A percentile compares a stretch with the other conserved stretches of the same genome.
Conservation (phyloP, 305 asterid species). For the Solanum hybrid region DNA sequence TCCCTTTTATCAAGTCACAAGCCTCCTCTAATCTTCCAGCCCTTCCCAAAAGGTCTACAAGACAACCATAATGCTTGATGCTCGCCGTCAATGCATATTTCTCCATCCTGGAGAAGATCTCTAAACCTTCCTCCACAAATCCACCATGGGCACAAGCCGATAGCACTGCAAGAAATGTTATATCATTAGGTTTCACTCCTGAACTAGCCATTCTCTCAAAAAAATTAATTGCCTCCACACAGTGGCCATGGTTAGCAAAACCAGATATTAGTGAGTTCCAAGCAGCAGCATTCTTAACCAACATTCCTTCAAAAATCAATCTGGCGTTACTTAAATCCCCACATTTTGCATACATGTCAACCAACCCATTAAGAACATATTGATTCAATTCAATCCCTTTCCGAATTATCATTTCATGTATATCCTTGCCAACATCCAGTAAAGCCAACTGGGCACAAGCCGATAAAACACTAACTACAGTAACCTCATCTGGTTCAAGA, state of each 20-base stretch:
- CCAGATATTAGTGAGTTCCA: conserved; percentile 74
- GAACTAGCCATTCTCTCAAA: conserved; percentile 41
- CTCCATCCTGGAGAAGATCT: conserved; percentile 47
- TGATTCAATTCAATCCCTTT: conserved; percentile 35
- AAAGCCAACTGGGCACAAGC: conserved; percentile 72
- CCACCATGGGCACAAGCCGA: conserved; percentile 85
- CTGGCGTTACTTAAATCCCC: conserved; percentile 55
- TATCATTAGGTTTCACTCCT: conserved; percentile 35
- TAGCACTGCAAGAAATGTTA: conserved; percentile 59
- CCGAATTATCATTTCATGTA: conserved; percentile 45
- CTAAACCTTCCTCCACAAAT: conserved; percentile 57
- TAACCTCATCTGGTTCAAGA: conserved; percentile 65
- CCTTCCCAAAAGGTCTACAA: conserved; percentile 73
- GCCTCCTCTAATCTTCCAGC: conserved; percentile 67
- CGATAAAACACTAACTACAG: conserved; percentile 55
- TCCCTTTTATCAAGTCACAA: conserved; percentile 36
- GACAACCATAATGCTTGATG: conserved; percentile 69
- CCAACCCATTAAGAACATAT: conserved; percentile 52
- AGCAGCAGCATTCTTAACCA: conserved; percentile 22
- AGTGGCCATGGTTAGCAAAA: conserved; percentile 53
- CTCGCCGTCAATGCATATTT: conserved; percentile 41
- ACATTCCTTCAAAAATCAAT: conserved; percentile 42
- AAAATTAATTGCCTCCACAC: conserved; percentile 43
- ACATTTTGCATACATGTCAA: conserved; percentile 88
- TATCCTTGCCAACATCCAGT: conserved; percentile 44